These are phyloP conservation scores for Hibiscus mutabilis DNA, from an alignment of 345 rosid species.

Conservation along the genomic window DNA sequence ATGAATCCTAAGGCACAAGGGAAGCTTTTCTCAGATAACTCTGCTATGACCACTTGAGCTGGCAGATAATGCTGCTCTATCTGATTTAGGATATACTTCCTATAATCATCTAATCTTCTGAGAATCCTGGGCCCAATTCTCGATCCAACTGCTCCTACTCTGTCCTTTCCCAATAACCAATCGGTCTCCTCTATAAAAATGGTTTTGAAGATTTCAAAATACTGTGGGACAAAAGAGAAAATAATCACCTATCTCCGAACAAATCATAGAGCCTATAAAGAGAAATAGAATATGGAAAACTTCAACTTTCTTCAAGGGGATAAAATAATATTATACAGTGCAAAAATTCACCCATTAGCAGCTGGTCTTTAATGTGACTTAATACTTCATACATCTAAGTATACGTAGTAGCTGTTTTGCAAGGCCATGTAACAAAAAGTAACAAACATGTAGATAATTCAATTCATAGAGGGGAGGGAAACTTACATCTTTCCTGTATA, in stretches of 20 bases:
- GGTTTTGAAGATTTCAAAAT: slow-evolving; percentile 44
- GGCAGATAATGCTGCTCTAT: neutral
- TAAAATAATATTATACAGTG: neutral
- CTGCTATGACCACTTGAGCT: neutral
- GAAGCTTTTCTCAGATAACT: neutral
- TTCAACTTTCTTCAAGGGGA: neutral
- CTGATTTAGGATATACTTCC: neutral
- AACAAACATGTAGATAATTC: slow-evolving; percentile 6
- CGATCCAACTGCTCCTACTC: neutral
- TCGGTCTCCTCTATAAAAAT: slow-evolving; percentile 18
- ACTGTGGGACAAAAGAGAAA: neutral
- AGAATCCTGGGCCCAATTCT: neutral
- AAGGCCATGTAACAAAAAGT: neutral
- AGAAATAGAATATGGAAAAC: neutral
- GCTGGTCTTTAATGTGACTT: neutral
- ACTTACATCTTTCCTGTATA: slow-evolving; percentile 87
- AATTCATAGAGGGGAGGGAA: slow-evolving; percentile 7
- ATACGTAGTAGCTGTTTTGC: neutral
- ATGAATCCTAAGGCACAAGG: neutral
- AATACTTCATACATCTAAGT: neutral
- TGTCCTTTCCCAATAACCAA: neutral
- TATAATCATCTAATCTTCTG: neutral
- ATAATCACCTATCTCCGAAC: neutral
- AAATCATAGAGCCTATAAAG: neutral
- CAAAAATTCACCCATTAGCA: neutral